phyloP scores from a whole-genome alignment of 371 early-diverging fungal genomes.

The Circinella umbellata region DNA sequence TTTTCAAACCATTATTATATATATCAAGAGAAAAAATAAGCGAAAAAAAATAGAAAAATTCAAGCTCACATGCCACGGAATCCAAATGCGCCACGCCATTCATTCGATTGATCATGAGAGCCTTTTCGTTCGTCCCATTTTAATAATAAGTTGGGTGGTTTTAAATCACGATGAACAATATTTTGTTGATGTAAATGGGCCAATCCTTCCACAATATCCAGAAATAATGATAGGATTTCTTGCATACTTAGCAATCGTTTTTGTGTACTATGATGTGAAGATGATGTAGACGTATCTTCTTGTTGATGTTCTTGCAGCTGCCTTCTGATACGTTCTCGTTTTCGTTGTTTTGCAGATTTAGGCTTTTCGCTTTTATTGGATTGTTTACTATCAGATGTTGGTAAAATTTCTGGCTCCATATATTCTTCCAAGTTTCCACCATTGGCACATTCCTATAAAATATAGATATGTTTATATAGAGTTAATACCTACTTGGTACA shows the following conservation, averaged over 20 bases:
- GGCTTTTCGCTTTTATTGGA: conserved; percentile 12
- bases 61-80: conserved; percentile 23
- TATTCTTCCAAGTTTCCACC: conserved; percentile 96
- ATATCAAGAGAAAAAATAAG: not conserved
- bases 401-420: conserved; percentile 46
- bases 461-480: too few relatives aligned
- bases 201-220: conserved; percentile 88
- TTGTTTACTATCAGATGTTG: not conserved
- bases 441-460: conserved; percentile 81
- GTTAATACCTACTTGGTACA: too few relatives aligned
- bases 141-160: conserved; percentile 90
- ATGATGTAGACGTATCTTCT: conserved; percentile 6
- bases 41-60: not conserved
- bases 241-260: conserved; percentile 60
- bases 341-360: conserved; percentile 32
- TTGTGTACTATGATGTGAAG: conserved; percentile 2
- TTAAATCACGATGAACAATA: conserved; percentile 91
- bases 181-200: conserved; percentile 82
- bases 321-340: conserved; percentile 42
- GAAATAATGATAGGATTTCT: conserved; percentile 84
- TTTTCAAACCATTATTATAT: too few relatives aligned
- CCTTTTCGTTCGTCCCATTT: conserved; percentile 59
- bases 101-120: conserved; percentile 29
- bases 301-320: conserved; percentile 26
- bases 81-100: conserved; percentile 27